Conservation (phyloP, 352 stramenopile genomes). For the Phytophthora hibernalis region DNA sequence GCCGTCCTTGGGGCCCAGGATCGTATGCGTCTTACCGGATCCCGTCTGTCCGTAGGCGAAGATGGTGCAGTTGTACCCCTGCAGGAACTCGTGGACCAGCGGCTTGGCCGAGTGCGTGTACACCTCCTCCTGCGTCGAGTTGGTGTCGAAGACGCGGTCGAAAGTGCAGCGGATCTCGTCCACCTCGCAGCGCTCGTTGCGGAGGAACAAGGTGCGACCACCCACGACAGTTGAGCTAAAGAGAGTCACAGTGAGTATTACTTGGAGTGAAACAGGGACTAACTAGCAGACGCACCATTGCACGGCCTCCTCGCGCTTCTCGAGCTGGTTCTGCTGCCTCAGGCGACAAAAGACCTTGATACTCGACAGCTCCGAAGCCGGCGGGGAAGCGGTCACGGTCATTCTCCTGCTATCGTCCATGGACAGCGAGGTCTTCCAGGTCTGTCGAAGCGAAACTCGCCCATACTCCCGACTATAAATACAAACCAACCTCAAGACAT, state of each 20-base stretch:
- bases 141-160: slow-evolving; percentile 68
- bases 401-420: slow-evolving; percentile 44
- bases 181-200: slow-evolving; percentile 73
- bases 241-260: neutral
- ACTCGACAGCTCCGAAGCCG: slow-evolving; percentile 23
- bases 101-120: slow-evolving; percentile 75
- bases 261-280: neutral
- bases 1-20: slow-evolving; percentile 73
- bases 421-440: slow-evolving; percentile 5
- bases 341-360: slow-evolving; percentile 86
- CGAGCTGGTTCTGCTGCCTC: slow-evolving; percentile 77
- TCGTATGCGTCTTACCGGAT: slow-evolving; percentile 93
- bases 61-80: slow-evolving; percentile 89
- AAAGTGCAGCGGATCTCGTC: slow-evolving; percentile 82
- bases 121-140: slow-evolving; percentile 71
- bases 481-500: slow-evolving; percentile 1
- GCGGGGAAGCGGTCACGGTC: slow-evolving; percentile 21
- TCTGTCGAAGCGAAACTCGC: slow-evolving; percentile 6
- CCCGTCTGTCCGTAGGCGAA: slow-evolving; percentile 93
- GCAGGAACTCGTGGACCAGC: slow-evolving; percentile 69
- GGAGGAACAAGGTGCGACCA: slow-evolving; percentile 63
- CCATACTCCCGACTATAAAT: slow-evolving; percentile 16
- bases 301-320: slow-evolving; percentile 64
- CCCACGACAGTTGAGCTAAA: slow-evolving; percentile 67
- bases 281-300: slow-evolving; percentile 51